Evolutionary conservation across 306 rosid genomes (phyloP), one percentile per base, ranked within the genome.

Genomic region (Medicago arabica): DNA sequence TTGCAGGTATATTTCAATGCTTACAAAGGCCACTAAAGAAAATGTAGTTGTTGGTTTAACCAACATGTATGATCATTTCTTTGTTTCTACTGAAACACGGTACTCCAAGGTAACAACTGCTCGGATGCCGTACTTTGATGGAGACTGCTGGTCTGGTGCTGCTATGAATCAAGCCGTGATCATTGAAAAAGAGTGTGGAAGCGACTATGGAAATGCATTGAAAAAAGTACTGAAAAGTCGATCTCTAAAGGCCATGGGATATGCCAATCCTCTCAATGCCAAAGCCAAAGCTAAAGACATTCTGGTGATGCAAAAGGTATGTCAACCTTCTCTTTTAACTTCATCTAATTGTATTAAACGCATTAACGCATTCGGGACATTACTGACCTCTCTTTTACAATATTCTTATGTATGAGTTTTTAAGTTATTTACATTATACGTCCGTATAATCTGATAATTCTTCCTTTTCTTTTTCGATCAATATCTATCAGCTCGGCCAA

Each of bases 91-190:
- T n/a, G 79, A 74, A 72, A 81, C 79, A 18, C 13, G 55, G 13
- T 28, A 83, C 73, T 77, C 72, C 61, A 86, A 86, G 73, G 90
- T 92, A 14, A 86, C 93, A 4, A 83, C 85, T 31, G 78, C 97
- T 67, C 82, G 67, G 13, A 77, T 92, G 75, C 92, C 93, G 11
- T 89, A 86, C 78, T 92, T 92, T 82, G 90, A 89, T 65, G 96
- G 96, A 18, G 96, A 87, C 54, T 85, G 72, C 44, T 92, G 90
- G 92, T 84, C 81, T 23, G 60, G 41, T 39, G 59, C 75, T 51
- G 82, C 84, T 9, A 89, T 89, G 78, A 80, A 84, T 71, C 9
- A 70, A 34, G 75, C 90, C 9, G 46, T 6, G 50, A 54, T 12
- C 3, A 44, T 88, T 67, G 84, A 84, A 69, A 6, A 75, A 67